Evolutionary conservation across 2,329 filamentous ascomycete species (phyloP).

Genomic region (Pseudogymnoascus sp.): DNA sequence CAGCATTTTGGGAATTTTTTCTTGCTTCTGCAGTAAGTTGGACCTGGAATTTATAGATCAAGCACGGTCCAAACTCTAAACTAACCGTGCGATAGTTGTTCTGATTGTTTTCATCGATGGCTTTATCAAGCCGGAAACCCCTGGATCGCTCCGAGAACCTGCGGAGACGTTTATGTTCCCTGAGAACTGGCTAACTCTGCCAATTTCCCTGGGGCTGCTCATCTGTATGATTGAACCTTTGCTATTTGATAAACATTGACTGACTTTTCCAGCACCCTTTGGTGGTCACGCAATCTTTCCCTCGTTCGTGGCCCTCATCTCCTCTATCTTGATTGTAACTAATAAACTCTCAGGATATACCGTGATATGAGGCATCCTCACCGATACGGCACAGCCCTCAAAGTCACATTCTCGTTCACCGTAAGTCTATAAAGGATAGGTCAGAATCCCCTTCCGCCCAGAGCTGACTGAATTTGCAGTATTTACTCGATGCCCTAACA

Average conservation of each 20-base stretch:
- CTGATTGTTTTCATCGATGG: constrained; percentile 77
- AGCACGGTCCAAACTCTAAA: neutral
- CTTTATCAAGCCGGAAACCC: constrained; percentile 68
- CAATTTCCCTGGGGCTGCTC: constrained; percentile 80
- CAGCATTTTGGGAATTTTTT: constrained; percentile 86
- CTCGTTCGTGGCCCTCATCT: neutral
- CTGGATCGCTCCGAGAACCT: constrained; percentile 77
- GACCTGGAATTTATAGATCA: no score
- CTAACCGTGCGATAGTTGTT: constrained; percentile 55
- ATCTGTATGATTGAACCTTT: constrained; percentile 50
- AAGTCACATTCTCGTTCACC: constrained; percentile 78
- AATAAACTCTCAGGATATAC: constrained; percentile 62
- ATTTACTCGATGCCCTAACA: constrained; percentile 72
- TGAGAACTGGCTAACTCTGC: constrained; percentile 76
- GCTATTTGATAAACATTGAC: neutral
- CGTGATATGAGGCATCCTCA: constrained; percentile 67
- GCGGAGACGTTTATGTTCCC: constrained; percentile 77
- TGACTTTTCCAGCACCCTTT: constrained; percentile 40
- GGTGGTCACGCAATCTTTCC: constrained; percentile 66
- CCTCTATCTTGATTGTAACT: neutral
- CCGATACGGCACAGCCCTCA: constrained; percentile 63
- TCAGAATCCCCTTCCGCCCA: neutral
- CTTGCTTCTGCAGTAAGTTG: constrained; percentile 74
- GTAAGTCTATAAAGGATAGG: constrained; percentile 39
- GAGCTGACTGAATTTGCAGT: constrained; percentile 38